Evolutionary conservation across 208 protist species (phyloP).

Genomic region (Trypanosoma boissoni): DNA sequence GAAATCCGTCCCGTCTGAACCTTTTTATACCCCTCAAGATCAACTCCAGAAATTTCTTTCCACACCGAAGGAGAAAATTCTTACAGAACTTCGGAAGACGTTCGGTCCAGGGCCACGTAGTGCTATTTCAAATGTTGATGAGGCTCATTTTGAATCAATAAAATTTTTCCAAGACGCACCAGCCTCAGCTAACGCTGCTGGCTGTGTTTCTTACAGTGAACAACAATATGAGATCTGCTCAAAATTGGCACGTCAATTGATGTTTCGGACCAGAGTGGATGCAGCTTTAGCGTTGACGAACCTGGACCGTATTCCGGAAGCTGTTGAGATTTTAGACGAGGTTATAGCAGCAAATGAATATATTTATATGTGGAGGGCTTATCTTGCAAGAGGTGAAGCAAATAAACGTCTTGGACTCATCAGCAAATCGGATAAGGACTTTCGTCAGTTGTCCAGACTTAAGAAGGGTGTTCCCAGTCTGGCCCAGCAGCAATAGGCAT

Average conservation of each 20-base stretch:
- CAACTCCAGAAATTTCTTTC: constrained; percentile 64
- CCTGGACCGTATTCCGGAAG: constrained; percentile 67
- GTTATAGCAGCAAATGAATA: constrained; percentile 79
- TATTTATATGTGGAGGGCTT: constrained; percentile 88
- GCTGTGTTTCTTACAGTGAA: constrained; percentile 38
- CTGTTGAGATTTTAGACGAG: constrained; percentile 56
- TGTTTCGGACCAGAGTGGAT: constrained; percentile 77
- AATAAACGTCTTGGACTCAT: constrained; percentile 79
- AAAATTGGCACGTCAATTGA: constrained; percentile 56
- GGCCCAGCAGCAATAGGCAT: constrained; percentile 25
- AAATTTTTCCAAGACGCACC: constrained; percentile 29
- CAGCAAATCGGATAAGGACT: constrained; percentile 75
- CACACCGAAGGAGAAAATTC: constrained; percentile 44
- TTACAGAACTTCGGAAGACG: constrained; percentile 47
- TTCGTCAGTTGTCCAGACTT: constrained; percentile 64
- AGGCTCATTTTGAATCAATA: constrained; percentile 54
- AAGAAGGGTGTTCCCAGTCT: constrained; percentile 57
- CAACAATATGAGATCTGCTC: constrained; percentile 46
- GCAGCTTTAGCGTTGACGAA: constrained; percentile 64
- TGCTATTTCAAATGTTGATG: constrained; percentile 54
- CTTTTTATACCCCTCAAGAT: constrained; percentile 70
- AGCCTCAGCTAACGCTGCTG: constrained; percentile 61
- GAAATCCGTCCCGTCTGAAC: constrained; percentile 33
- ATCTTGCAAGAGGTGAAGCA: constrained; percentile 72
- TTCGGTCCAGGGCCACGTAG: constrained; percentile 62